A percentile compares a stretch with the other conserved stretches of the same genome.
These are phyloP conservation scores for Alternaria arborescens DNA, from an alignment of 2,329 filamentous ascomycete genomes.

Conservation along the genomic window DNA sequence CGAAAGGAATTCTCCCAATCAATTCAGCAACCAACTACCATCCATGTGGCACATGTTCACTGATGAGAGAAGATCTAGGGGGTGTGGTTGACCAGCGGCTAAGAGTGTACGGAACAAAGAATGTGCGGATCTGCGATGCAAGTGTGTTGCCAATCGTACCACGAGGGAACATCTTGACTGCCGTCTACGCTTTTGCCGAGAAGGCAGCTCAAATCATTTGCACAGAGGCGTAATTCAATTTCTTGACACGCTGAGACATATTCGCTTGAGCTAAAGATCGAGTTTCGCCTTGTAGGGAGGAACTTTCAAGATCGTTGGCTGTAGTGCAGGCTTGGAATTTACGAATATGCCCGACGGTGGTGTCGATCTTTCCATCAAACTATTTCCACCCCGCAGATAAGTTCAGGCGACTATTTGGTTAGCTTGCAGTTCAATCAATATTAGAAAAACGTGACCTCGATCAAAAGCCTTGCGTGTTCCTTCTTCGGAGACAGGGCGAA, in stretches of 20 bases:
- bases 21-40: conserved; percentile 37
- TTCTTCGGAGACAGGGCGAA: background rate
- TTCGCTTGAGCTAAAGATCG: background rate
- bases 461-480: background rate
- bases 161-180: conserved; percentile 28
- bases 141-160: conserved; percentile 38
- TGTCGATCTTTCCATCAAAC: background rate
- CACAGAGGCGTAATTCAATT: conserved; percentile 3
- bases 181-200: conserved; percentile 38
- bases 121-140: conserved; percentile 41
- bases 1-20: conserved; percentile 22
- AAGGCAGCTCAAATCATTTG: conserved; percentile 34
- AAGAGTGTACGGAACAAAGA: conserved; percentile 43
- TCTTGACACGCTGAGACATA: background rate
- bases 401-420: background rate
- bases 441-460: background rate
- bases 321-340: background rate
- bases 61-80: conserved; percentile 39
- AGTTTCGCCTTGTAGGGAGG: background rate
- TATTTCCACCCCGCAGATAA: background rate
- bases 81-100: conserved; percentile 44
- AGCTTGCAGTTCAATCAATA: background rate
- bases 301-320: too few species aligned
- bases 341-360: background rate
- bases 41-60: conserved; percentile 46